These are phyloP conservation scores for Synchytrium microbalum DNA, from an alignment of 371 early-diverging fungal species.

Conservation along the genomic window DNA sequence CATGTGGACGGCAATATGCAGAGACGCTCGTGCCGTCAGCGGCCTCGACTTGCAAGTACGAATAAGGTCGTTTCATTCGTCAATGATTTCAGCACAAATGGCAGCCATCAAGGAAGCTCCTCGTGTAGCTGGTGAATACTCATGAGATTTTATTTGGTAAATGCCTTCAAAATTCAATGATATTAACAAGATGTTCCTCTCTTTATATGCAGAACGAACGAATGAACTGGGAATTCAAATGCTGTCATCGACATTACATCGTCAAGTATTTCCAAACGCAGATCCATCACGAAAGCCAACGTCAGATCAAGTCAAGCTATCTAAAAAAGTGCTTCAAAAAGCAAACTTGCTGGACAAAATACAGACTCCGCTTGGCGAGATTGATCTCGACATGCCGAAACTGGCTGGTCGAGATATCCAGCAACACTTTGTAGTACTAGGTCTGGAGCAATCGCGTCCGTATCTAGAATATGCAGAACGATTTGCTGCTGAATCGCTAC, in stretches of 20 bases:
- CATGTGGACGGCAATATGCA: not conserved
- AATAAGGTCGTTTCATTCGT: not conserved
- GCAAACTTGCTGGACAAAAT: conserved; percentile 62
- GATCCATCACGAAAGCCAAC: conserved; percentile 4
- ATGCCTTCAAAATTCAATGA: not conserved
- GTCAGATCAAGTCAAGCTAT: conserved; percentile 30
- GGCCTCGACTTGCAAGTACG: not conserved
- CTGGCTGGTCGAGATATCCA: conserved; percentile 54
- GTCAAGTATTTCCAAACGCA: conserved; percentile 30
- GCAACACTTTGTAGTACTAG: conserved; percentile 75
- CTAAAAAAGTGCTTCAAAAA: conserved; percentile 49
- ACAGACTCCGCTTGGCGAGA: conserved; percentile 36
- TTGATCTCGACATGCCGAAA: conserved; percentile 35
- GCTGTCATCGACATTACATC: conserved; percentile 42
- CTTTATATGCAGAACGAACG: not conserved
- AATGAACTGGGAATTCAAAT: conserved; percentile 44
- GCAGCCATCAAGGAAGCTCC: not conserved
- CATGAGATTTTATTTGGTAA: too few species aligned
- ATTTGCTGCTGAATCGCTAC: conserved; percentile 34
- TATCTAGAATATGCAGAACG: conserved; percentile 44
- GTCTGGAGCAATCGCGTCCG: conserved; percentile 49
- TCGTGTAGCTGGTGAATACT: not conserved
- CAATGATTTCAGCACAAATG: not conserved
- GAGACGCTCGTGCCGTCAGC: not conserved
- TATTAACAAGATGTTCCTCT: not conserved